phyloP scores from a whole-genome alignment of 1,284 basidiomycete species.

The Binderoboletus segoi region DNA sequence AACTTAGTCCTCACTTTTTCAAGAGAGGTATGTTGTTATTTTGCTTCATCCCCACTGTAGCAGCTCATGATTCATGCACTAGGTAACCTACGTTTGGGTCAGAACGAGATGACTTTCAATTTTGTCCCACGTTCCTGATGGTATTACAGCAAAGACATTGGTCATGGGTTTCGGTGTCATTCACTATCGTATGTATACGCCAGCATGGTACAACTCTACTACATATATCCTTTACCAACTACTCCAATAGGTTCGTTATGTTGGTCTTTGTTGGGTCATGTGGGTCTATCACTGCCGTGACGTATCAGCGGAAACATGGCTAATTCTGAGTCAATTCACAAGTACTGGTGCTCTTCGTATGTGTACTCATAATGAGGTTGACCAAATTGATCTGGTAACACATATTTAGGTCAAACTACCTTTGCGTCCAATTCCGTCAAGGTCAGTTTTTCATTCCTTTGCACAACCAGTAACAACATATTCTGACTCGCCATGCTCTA shows the following conservation, averaged over 20 bases:
- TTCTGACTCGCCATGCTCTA: too few relatives aligned
- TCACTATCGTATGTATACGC: constrained; percentile 14
- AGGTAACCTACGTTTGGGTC: constrained; percentile 15
- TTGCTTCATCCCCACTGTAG: too few relatives aligned
- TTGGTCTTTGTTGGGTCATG: constrained; percentile 16
- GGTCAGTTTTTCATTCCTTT: not conserved
- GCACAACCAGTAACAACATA: too few relatives aligned
- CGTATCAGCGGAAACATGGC: not conserved
- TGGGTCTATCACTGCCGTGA: not conserved
- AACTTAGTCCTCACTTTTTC: constrained; percentile 3
- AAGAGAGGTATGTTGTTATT: constrained; percentile 1
- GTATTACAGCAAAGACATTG: constrained; percentile 5
- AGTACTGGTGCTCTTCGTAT: constrained; percentile 5
- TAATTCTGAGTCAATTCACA: not conserved
- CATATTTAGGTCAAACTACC: not conserved
- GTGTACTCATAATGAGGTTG: not conserved
- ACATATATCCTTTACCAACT: not conserved
- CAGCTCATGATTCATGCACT: not conserved
- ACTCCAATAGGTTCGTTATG: constrained; percentile 17
- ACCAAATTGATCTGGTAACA: not conserved
- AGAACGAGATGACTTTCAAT: not conserved
- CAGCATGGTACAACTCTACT: too few relatives aligned
- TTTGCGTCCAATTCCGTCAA: constrained; percentile 7
- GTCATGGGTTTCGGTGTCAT: constrained; percentile 21
- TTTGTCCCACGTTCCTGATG: not conserved